phyloP scores from a whole-genome alignment of 179 eudicot genomes.

The Silene coronaria region DNA sequence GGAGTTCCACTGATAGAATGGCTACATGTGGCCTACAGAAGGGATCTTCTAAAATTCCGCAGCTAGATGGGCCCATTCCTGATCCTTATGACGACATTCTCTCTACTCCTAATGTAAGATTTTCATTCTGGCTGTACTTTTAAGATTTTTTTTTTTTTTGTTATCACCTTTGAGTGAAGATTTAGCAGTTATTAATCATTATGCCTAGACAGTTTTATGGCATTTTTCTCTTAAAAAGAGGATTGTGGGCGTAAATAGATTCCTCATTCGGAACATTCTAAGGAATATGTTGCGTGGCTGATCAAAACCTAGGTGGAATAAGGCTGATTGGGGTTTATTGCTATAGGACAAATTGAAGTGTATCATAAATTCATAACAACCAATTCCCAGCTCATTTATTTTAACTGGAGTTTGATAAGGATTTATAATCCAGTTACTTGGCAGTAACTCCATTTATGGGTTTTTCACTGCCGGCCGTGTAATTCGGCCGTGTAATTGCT shows the following conservation, averaged over 20 bases:
- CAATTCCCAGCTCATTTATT: not conserved
- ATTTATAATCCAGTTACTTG: conserved; percentile 7
- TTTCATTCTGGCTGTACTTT: not conserved
- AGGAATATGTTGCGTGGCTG: not conserved
- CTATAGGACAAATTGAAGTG: not conserved
- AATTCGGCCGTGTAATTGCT: not conserved
- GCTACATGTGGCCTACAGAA: conserved; percentile 24
- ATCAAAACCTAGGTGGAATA: not conserved
- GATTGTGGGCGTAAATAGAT: not conserved
- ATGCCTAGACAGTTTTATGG: conserved; percentile 6
- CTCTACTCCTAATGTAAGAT: conserved; percentile 84
- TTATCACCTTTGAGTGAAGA: too few species aligned
- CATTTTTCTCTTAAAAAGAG: not conserved
- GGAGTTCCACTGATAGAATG: conserved; percentile 19
- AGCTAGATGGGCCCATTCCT: conserved; percentile 77
- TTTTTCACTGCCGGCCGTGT: not conserved
- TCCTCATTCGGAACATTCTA: not conserved
- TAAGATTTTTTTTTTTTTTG: not conserved
- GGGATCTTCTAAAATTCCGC: conserved; percentile 55
- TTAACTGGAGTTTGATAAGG: not conserved
- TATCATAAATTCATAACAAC: not conserved
- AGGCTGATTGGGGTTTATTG: not conserved
- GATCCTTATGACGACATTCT: conserved; percentile 89
- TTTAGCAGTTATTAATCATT: not conserved
- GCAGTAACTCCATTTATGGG: not conserved